These are phyloP conservation scores for Megacollybia platyphylla DNA, from an alignment of 1,284 basidiomycete species.

Conservation along the genomic window DNA sequence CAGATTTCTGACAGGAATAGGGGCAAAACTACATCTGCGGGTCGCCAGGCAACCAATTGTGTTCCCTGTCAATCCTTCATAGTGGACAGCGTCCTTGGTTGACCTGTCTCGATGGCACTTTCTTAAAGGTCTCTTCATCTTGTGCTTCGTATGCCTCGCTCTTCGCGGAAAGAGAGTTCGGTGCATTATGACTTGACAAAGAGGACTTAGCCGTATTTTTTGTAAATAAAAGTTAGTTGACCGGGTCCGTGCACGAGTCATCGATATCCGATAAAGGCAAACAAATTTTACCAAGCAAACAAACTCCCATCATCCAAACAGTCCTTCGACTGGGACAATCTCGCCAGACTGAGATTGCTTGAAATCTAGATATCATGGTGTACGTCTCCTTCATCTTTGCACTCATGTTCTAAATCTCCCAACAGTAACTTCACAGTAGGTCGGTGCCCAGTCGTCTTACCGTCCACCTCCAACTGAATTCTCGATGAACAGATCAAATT, in stretches of 20 bases:
- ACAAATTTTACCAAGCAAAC: neutral
- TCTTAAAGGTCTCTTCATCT: too few species aligned
- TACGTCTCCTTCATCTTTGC: slow-evolving; percentile 27
- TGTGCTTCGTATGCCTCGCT: too few species aligned
- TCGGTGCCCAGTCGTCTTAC: slow-evolving; percentile 22
- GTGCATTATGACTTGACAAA: too few species aligned
- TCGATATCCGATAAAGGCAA: neutral
- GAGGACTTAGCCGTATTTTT: too few species aligned
- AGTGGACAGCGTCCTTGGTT: too few species aligned
- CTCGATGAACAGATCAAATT: slow-evolving; percentile 60
- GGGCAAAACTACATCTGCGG: slow-evolving; percentile 24
- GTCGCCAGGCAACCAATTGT: slow-evolving; percentile 27
- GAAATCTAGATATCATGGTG: slow-evolving; percentile 59
- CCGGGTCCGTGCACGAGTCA: too few species aligned
- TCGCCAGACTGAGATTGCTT: slow-evolving; percentile 18
- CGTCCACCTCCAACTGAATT: slow-evolving; percentile 7
- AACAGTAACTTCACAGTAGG: slow-evolving; percentile 80
- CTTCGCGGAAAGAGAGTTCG: too few species aligned
- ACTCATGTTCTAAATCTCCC: slow-evolving; percentile 16
- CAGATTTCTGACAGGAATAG: slow-evolving; percentile 6
- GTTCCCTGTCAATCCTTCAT: slow-evolving; percentile 16
- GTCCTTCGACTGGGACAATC: slow-evolving; percentile 9
- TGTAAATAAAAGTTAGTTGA: too few species aligned
- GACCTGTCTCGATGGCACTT: too few species aligned
- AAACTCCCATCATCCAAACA: neutral